phyloP scores from a whole-genome alignment of 257 asterid species.

The Galeopsis tetrahit region DNA sequence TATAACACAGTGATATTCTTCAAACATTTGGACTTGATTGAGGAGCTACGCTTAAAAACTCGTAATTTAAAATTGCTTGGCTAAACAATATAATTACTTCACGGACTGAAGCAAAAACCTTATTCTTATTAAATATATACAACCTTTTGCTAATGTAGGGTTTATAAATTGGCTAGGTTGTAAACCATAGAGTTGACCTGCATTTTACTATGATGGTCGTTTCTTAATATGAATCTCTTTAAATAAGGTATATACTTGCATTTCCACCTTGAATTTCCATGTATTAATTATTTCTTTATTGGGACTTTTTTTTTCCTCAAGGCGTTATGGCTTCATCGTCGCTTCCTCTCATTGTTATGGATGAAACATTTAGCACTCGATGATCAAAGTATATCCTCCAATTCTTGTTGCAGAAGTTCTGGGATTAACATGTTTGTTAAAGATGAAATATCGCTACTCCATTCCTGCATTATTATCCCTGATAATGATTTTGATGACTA shows the following conservation, averaged over 20 bases:
- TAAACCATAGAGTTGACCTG: not conserved
- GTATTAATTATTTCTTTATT: conserved; percentile 15
- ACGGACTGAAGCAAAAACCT: not conserved
- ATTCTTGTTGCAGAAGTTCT: conserved; percentile 29
- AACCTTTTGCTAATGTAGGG: not conserved
- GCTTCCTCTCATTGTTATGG: conserved; percentile 83
- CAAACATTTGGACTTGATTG: not conserved
- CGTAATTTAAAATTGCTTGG: too few relatives aligned
- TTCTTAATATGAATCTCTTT: not conserved
- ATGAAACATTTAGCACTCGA: conserved; percentile 48
- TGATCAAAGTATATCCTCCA: conserved; percentile 23
- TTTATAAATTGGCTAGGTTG: conserved; percentile 5
- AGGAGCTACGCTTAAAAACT: not conserved
- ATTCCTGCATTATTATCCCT: conserved; percentile 57
- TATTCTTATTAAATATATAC: not conserved
- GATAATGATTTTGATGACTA: conserved; percentile 74
- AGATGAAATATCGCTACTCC: conserved; percentile 55
- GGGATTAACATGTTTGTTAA: conserved; percentile 41
- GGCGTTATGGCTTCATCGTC: conserved; percentile 98
- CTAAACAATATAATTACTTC: too few relatives aligned
- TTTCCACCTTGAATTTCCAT: conserved; percentile 1
- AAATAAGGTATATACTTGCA: not conserved
- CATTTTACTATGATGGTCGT: not conserved
- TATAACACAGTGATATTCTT: not conserved
- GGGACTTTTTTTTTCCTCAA: conserved; percentile 37